Conservation (phyloP, 1,139 yeast species). For the Magnusiomyces fungicola region DNA sequence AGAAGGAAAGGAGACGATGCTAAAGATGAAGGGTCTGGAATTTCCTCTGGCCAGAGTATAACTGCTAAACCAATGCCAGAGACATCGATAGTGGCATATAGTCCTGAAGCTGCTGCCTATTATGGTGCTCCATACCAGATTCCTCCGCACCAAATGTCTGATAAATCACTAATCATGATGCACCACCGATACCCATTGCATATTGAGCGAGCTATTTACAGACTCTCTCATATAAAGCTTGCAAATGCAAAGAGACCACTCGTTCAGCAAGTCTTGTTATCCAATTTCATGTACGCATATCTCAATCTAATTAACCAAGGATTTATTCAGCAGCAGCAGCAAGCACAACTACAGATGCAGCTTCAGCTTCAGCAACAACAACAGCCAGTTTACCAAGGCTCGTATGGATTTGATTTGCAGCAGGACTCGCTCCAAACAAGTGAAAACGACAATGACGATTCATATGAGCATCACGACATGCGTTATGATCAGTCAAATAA, state of each 20-base stretch:
- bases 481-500: not conserved
- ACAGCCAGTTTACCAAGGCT: conserved; percentile 11
- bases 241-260: conserved; percentile 91
- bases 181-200: conserved; percentile 75
- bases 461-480: not conserved
- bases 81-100: conserved; percentile 24
- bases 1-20: conserved; percentile 1
- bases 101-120: conserved; percentile 18
- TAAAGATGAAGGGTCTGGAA: conserved; percentile 15
- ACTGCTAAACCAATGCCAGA: conserved; percentile 35
- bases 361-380: conserved; percentile 22
- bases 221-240: conserved; percentile 83
- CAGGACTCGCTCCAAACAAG: conserved; percentile 8
- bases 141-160: conserved; percentile 34
- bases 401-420: conserved; percentile 5
- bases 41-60: conserved; percentile 33
- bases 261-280: conserved; percentile 82
- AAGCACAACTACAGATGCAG: conserved; percentile 14
- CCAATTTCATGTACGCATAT: conserved; percentile 97
- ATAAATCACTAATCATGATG: conserved; percentile 33
- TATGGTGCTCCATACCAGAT: conserved; percentile 34
- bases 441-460: conserved; percentile 11
- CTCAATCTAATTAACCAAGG: conserved; percentile 84
- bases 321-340: conserved; percentile 33
- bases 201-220: conserved; percentile 89